A percentile compares a stretch with the other conserved stretches of the same genome.
These are phyloP conservation scores for Pyricularia sp. DNA, from an alignment of 2,329 filamentous ascomycete species.

Conservation along the genomic window DNA sequence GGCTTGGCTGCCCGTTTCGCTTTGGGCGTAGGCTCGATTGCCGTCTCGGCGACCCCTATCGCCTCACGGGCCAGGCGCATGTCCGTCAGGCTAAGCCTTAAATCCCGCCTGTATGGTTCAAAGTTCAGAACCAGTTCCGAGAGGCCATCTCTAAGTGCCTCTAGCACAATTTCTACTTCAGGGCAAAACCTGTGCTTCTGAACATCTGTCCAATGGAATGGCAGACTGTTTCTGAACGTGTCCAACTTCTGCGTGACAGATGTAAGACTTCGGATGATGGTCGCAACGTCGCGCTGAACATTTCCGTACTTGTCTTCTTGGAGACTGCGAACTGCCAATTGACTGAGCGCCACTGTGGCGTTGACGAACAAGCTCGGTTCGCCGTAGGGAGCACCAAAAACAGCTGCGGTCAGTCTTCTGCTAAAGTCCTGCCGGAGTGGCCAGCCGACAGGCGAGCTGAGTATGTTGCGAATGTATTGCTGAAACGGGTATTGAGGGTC, in stretches of 20 bases:
- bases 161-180: conserved; percentile 60
- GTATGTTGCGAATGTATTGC: conserved; percentile 21
- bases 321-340: conserved; percentile 60
- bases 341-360: conserved; percentile 55
- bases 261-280: conserved; percentile 62
- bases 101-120: conserved; percentile 56
- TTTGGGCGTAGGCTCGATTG: neutral
- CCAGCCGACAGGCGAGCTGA: conserved; percentile 44
- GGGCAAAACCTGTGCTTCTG: conserved; percentile 38
- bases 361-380: conserved; percentile 56
- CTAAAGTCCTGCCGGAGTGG: conserved; percentile 60
- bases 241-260: conserved; percentile 56
- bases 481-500: conserved; percentile 19
- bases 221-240: conserved; percentile 43
- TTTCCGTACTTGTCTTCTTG: conserved; percentile 73
- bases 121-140: conserved; percentile 56
- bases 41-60: conserved; percentile 16
- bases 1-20: neutral
- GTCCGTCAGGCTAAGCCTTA: conserved; percentile 59
- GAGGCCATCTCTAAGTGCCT: conserved; percentile 52
- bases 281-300: conserved; percentile 69
- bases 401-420: conserved; percentile 49
- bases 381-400: conserved; percentile 63
- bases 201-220: conserved; percentile 70
- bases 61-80: conserved; percentile 62